phyloP scores from a whole-genome alignment of 2,329 filamentous ascomycete genomes.

The Ophiostoma himal-ulmi region DNA sequence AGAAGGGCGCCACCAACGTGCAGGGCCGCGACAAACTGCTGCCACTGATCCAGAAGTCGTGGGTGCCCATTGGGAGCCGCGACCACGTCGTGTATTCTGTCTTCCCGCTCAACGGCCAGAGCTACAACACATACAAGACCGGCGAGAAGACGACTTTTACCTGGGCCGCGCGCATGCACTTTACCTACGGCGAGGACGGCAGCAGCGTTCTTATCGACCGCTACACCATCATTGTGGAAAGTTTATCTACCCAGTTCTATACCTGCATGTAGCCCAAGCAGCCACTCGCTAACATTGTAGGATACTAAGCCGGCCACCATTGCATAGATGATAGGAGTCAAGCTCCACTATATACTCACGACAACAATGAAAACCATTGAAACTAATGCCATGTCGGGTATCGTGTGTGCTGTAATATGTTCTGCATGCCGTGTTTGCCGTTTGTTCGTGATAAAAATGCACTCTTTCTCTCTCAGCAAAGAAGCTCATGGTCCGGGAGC shows the following conservation, averaged over 20 bases:
- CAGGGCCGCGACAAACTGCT: slow-evolving; percentile 17
- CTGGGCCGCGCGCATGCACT: slow-evolving; percentile 24
- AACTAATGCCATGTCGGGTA: not conserved
- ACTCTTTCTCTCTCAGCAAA: not conserved
- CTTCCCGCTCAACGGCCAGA: slow-evolving; percentile 22
- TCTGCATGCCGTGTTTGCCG: not conserved
- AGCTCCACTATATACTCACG: not conserved
- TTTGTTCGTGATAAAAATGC: not conserved
- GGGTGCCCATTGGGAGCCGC: slow-evolving; percentile 19
- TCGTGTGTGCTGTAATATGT: not conserved
- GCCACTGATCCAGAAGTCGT: slow-evolving; percentile 20
- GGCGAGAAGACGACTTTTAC: slow-evolving; percentile 23
- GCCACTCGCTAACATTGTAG: not conserved
- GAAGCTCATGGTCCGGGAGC: not conserved
- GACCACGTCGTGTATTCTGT: slow-evolving; percentile 23
- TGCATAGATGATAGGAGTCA: not conserved
- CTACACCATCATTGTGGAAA: slow-evolving; percentile 24
- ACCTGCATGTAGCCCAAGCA: not conserved
- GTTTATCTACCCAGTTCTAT: not conserved
- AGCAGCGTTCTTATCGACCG: slow-evolving; percentile 22
- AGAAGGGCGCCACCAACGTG: slow-evolving; percentile 24
- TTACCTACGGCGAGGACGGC: slow-evolving; percentile 13
- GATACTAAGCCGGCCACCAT: slow-evolving; percentile 1
- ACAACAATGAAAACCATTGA: not conserved
- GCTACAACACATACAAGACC: slow-evolving; percentile 21